Base-by-base conservation (phyloP, 139 green algal genomes). In the Ettlia oleoabundans region DNA sequence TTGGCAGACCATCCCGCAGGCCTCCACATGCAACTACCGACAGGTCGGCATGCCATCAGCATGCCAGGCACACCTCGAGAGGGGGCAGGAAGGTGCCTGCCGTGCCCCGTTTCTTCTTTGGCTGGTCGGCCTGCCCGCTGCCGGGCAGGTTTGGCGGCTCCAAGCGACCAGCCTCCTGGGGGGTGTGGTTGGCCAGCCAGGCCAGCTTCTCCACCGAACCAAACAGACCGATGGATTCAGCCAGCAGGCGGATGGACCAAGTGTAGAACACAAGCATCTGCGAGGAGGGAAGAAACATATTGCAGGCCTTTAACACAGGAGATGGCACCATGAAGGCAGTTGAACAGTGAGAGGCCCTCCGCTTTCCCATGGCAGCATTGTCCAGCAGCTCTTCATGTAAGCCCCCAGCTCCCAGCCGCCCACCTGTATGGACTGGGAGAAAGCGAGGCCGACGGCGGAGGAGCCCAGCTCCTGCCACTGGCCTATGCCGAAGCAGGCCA, bases 401-500 rank as follows among this genome's bases (percentile, higher is more conserved):
- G n/a, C n/a, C n/a, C n/a, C n/a, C n/a, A n/a, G n/a, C n/a, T n/a
- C 24, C 24, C 18, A 26, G 38, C 40, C 58, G 55, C 37, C 75
- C 71, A n/a, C n/a, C n/a, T n/a, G 77, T 78, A 94, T 94, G 78
- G 87, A 92, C 82, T 94, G 92, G 62, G 84, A 90, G 84, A 94
- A 92, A 32, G 89, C 89, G 21, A 94, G 82, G 2, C 90, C 90
- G 18, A 94, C 90, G 42, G 86, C 85, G 24, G 89, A 80, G 35
- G 87, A 73, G 21, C 86, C 86, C n/a, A 88, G 82, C 30, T 52
- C 51, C 64, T 66, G 66, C 51, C 80, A 74, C 15, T 69, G 61
- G 8, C 63, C 83, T 37, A 94, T 90, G 55, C 82, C 86, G 61
- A 94, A 86, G 67, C 87, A 76, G 80, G 84, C 89, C 33, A 90